Evolutionary conservation across 257 asterid species (phyloP), one percentile per base, ranked within the genome.

Genomic region (Plantago elongata): DNA sequence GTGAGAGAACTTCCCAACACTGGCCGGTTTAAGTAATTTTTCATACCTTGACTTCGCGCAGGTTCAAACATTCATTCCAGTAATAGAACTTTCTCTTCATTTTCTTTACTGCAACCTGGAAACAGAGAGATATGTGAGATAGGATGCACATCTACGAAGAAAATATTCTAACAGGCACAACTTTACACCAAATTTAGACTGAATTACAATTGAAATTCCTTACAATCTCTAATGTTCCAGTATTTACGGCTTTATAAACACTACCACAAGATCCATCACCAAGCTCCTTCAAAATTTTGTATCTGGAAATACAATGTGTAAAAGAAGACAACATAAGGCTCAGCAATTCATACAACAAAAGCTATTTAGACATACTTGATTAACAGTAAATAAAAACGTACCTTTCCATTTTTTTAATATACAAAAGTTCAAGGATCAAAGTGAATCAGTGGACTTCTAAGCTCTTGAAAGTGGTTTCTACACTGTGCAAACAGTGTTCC

Each of bases 211-310:
- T 40, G 52, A 59, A 5, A 17, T 42, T 40, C 22, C 95, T 84
- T 75, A 92, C 98, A 73, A 84, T 92, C 78, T 92, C 98, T 61
- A 79, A 74, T 47, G 93, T 89, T 77, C 79, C 87, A 44, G 38
- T 70, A 70, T 81, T 92, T 69, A 92, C 65, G 72, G 97, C 98
- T 79, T 89, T 86, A 86, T 78, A 92, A 71, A 92, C 97, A 81
- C 70, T 74, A 51, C 97, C 98, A 61, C 91, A 87, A 52, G 95
- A 83, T 69, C 98, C 98, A 80, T 86, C 87, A 40, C 98, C 98
- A 73, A 89, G 85, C 84, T 86, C 97, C 50, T 71, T 79, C 85
- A 88, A 79, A 73, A 89, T 56, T 74, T 78, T 86, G 69, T 91
- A 91, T 75, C 97, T 91, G 82, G 56, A 72, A 60, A 64, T 29